phyloP scores from a whole-genome alignment of 768 basidiomycete species.

The Boletus reticulatus region DNA sequence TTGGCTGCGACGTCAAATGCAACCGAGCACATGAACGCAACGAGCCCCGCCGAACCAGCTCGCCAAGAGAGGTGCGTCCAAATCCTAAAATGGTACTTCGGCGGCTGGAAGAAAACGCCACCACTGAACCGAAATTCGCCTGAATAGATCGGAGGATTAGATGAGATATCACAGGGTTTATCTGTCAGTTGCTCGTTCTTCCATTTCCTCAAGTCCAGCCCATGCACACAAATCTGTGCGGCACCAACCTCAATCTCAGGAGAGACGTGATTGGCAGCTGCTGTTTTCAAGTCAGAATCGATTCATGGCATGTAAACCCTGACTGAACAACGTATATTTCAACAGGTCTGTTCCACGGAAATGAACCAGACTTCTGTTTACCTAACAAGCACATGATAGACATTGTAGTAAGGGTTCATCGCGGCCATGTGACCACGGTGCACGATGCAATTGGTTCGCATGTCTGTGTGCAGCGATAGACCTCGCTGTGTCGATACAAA shows the following conservation, averaged over 20 bases:
- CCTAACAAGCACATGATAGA: conserved; percentile 3
- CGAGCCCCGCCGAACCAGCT: conserved; percentile 7
- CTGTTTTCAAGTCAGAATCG: neutral
- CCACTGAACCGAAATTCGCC: neutral
- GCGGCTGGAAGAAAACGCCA: neutral
- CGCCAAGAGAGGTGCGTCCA: neutral
- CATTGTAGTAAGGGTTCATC: neutral
- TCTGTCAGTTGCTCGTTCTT: neutral
- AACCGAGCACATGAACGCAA: neutral
- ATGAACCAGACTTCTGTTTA: neutral
- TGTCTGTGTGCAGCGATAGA: neutral
- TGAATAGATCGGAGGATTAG: neutral
- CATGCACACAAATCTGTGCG: neutral
- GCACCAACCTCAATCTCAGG: neutral
- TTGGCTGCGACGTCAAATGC: neutral
- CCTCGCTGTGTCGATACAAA: neutral
- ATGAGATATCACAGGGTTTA: neutral
- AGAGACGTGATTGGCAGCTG: neutral
- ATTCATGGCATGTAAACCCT: neutral
- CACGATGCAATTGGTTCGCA: neutral
- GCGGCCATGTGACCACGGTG: neutral
- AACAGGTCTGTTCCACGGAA: conserved; percentile 1
- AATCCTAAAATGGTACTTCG: conserved; percentile 1
- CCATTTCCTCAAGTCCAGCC: neutral
- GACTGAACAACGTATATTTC: neutral